Conservation (phyloP, 140 eudicot species). For the Flaveria floridana region DNA sequence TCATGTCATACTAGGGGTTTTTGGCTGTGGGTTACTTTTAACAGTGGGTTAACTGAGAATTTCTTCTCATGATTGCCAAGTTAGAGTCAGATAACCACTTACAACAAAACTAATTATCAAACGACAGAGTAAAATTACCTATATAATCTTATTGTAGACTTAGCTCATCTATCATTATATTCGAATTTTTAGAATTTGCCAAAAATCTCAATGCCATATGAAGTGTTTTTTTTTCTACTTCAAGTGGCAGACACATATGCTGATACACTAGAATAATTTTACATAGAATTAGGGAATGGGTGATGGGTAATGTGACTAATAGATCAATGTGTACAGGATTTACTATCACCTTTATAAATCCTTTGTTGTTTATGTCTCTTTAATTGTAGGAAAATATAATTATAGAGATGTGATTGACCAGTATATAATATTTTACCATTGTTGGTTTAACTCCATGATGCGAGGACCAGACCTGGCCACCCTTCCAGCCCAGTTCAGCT, state of each 20-base stretch:
- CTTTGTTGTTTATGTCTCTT: not conserved
- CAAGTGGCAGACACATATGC: not conserved
- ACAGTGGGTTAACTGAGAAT: not conserved
- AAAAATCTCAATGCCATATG: not conserved
- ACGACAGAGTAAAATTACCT: not conserved
- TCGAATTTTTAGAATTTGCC: not conserved
- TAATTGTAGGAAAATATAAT: not conserved
- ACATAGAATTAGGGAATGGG: not conserved
- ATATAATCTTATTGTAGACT: not conserved
- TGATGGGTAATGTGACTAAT: not conserved
- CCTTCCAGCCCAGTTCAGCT: too few relatives aligned
- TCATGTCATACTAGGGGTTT: not conserved
- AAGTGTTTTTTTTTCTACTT: not conserved
- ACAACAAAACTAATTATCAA: not conserved
- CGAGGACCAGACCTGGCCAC: too few relatives aligned
- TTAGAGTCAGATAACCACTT: not conserved
- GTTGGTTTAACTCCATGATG: slow-evolving; percentile 14
- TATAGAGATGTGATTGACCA: not conserved
- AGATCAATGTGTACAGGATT: not conserved
- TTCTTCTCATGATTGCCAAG: not conserved
- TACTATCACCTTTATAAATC: not conserved
- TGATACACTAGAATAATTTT: not conserved
- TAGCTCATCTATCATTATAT: not conserved
- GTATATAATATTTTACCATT: not conserved
- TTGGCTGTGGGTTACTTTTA: too few relatives aligned